Evolutionary conservation across 345 rosid species (phyloP).

Genomic region (Lumnitzera littorea): DNA sequence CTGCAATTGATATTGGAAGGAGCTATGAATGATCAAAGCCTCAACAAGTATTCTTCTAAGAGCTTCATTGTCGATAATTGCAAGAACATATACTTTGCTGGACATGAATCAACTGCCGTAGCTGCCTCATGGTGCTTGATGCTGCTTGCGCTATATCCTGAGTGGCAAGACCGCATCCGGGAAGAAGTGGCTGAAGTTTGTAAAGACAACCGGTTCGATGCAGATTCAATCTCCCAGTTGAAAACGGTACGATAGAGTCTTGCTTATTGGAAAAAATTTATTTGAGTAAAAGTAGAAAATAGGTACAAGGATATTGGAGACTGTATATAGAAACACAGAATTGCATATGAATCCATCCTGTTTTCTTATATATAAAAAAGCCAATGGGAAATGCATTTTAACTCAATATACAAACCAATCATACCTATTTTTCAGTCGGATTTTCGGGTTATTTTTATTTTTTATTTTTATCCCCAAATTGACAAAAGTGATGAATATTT

Average conservation of each 20-base stretch:
- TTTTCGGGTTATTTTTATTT: neutral
- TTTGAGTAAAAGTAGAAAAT: too few relatives aligned
- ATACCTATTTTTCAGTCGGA: too few relatives aligned
- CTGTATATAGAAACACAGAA: too few relatives aligned
- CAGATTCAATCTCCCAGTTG: conserved; percentile 38
- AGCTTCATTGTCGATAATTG: conserved; percentile 72
- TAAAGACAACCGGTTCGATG: conserved; percentile 29
- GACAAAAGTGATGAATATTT: neutral
- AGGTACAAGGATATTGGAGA: too few relatives aligned
- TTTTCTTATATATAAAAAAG: neutral
- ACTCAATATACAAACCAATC: neutral
- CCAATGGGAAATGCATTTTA: too few relatives aligned
- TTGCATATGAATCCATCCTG: too few relatives aligned
- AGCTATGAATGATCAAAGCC: conserved; percentile 27
- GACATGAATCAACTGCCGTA: conserved; percentile 69
- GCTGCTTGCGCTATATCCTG: conserved; percentile 72
- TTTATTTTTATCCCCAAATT: neutral
- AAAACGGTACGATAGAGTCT: conserved; percentile 34
- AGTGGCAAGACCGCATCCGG: conserved; percentile 62
- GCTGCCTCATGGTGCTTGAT: conserved; percentile 82
- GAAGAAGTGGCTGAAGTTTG: conserved; percentile 39
- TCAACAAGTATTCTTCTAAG: conserved; percentile 35
- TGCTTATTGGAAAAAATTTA: too few relatives aligned
- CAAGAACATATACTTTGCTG: conserved; percentile 77
- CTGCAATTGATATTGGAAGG: conserved; percentile 65